Conservation (phyloP, 1,284 basidiomycete genomes). For the Cryptococcus sp. region DNA sequence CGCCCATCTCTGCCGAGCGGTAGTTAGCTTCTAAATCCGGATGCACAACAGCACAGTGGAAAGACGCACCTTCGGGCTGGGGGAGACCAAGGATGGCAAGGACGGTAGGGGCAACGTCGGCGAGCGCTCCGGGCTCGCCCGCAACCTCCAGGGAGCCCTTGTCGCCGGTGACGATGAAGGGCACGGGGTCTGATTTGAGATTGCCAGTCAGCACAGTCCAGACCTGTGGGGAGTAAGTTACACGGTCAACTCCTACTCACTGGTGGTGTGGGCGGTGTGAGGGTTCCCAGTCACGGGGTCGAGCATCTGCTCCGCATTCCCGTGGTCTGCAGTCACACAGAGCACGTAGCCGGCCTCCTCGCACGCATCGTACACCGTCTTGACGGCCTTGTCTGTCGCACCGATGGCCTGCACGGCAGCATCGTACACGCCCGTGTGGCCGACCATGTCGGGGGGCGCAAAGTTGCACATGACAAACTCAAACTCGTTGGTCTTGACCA, state of each 20-base stretch:
- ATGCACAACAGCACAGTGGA: neutral
- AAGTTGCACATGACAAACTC: conserved; percentile 96
- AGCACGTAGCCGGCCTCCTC: conserved; percentile 78
- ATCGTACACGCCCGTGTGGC: conserved; percentile 83
- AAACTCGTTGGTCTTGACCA: conserved; percentile 64
- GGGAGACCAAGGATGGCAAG: conserved; percentile 64
- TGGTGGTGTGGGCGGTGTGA: conserved; percentile 56
- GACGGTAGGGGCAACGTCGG: conserved; percentile 83
- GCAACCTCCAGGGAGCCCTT: conserved; percentile 56
- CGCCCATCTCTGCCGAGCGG: conserved; percentile 58
- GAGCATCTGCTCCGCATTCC: conserved; percentile 80
- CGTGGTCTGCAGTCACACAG: conserved; percentile 85
- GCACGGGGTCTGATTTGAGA: conserved; percentile 67
- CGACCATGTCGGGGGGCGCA: conserved; percentile 91
- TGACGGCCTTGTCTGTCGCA: conserved; percentile 79
- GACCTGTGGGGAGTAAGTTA: neutral
- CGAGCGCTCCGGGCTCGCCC: conserved; percentile 64
- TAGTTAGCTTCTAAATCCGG: neutral
- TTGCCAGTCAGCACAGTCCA: conserved; percentile 1
- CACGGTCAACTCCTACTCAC: conserved; percentile 26
- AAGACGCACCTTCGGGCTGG: conserved; percentile 37
- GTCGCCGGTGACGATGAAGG: conserved; percentile 69
- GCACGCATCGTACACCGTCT: conserved; percentile 77
- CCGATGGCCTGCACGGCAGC: conserved; percentile 80
- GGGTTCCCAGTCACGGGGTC: conserved; percentile 76